phyloP scores from a whole-genome alignment of 176 grass and related monocot genomes.

The Dactylis glomerata region DNA sequence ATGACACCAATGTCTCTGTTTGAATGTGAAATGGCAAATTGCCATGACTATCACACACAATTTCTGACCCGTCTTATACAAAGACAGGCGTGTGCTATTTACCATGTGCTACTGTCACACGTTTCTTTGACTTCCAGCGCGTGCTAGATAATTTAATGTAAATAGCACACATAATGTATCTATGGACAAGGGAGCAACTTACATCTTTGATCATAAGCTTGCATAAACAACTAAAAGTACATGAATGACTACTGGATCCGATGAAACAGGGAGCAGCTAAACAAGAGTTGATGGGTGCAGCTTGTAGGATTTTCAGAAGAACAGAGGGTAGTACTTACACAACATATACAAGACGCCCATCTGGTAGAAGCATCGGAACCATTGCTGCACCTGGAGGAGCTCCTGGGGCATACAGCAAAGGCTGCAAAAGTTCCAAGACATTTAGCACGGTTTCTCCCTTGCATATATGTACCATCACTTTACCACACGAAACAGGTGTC shows the following conservation, averaged over 20 bases:
- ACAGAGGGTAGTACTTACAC: constrained; percentile 30
- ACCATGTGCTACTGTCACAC: neutral
- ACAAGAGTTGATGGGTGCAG: neutral
- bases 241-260: neutral
- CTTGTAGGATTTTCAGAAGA: neutral
- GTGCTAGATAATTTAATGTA: neutral
- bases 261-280: neutral
- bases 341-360: constrained; percentile 49
- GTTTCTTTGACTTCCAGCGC: neutral
- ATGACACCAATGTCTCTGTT: neutral
- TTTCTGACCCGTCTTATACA: neutral
- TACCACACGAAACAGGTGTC: neutral
- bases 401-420: constrained; percentile 47
- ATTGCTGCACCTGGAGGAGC: constrained; percentile 37
- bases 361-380: constrained; percentile 47
- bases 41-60: neutral
- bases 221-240: neutral
- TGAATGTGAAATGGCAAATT: neutral
- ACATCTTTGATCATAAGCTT: neutral
- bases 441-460: constrained; percentile 14
- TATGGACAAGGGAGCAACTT: neutral
- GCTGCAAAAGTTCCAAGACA: constrained; percentile 40
- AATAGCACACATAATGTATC: neutral
- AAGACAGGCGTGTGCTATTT: neutral
- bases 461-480: neutral